Evolutionary conservation across 148 eudicot genomes (phyloP).

Genomic region (Spergularia marina): DNA sequence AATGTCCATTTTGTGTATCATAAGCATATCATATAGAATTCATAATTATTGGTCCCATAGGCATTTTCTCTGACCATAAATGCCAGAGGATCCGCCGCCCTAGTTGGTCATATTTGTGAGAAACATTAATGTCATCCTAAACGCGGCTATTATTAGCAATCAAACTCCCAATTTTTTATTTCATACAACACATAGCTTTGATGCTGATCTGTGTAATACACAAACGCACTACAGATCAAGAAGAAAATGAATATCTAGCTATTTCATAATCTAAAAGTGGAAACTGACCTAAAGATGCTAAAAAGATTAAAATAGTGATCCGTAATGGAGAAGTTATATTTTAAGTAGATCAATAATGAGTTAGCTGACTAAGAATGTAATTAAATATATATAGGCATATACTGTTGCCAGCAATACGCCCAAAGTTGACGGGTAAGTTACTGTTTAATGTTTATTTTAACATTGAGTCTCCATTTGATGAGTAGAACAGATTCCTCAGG

Average conservation of each 20-base stretch:
- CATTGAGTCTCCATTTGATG: background rate
- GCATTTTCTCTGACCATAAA: constrained; percentile 7
- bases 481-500: constrained; percentile 6
- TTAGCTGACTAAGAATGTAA: background rate
- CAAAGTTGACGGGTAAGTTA: background rate
- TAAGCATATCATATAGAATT: constrained; percentile 2
- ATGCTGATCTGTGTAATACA: background rate
- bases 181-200: constrained; percentile 7
- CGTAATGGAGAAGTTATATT: background rate
- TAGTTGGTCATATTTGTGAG: background rate
- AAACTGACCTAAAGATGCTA: background rate
- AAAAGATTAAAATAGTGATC: background rate
- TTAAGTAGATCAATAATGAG: constrained; percentile 1
- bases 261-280: background rate
- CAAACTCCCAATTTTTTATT: background rate
- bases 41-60: constrained; percentile 7
- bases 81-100: constrained; percentile 17
- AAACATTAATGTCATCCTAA: constrained; percentile 12
- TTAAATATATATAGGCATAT: background rate
- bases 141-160: background rate
- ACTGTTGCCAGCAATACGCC: background rate
- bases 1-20: background rate
- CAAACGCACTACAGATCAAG: background rate
- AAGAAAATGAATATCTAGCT: background rate
- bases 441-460: background rate